Base-by-base conservation (phyloP, 192 early-diverging fungal genomes). In the Coemansia sp. region DNA sequence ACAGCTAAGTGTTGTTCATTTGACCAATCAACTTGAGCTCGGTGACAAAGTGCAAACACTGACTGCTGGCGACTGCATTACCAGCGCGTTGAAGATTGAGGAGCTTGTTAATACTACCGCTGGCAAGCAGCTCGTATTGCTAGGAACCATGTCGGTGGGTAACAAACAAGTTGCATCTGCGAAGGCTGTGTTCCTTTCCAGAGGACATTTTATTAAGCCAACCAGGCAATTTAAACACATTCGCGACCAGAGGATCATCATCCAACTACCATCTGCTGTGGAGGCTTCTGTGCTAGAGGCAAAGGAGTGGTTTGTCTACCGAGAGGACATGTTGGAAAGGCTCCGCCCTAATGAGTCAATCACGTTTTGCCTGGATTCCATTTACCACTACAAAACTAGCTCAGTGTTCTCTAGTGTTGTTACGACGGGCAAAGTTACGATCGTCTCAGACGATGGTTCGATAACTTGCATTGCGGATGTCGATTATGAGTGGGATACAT, bases 1-100 rank as follows among this genome's bases (percentile, higher is more conserved):
- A 58, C 85, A 94, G 54, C 83, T 98, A 58, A 81, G 77, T 24
- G 76, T 95, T 12, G 93, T 98, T 19, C 95, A 96, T 70, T 80
- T 96, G 26, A 88, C 88, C 73, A 93, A 96, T 81, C 88, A 85
- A 21, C 91, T 92, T 75, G 78, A 86, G 54, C 80, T 92, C 55
- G 67, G 90, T 10, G 86, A 88, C 23, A 74, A 83, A n/a, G 73
- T 62, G 9, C 80, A 83, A 22, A 72, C 84, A 21, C 80, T 95
- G 21, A 68, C 83, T 51, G 83, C 82, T 52, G 92, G 92, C 30
- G 92, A 94, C 62, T 65, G 75, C 30, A 86, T 98, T 23, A 75
- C 83, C 47, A 90, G 91, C 49, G 82, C 76, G 50, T 85, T 89
- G 9, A 69, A 83, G 24, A 82, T 98, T 56, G 83, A 89, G 25